Evolutionary conservation across 805 yeast species (phyloP), one percentile per base, ranked within the genome.

Genomic region (Metschnikowia shivogae): DNA sequence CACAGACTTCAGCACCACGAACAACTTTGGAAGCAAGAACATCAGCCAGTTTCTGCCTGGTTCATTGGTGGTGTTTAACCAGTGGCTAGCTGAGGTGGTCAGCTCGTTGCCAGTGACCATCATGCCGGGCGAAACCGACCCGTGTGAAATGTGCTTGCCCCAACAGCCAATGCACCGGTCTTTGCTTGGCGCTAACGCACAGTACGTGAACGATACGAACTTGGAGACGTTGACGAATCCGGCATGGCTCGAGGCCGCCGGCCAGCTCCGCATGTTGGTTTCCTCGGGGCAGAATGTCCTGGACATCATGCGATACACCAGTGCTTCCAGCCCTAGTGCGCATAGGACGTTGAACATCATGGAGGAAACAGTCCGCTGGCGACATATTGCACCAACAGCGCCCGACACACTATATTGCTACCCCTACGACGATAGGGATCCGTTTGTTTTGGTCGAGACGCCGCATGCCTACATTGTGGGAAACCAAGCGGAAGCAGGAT

Each of bases 401-500:
- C 99, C 99, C 0, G 98, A 93, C 58, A 93, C 99, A 0, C 66
- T 93, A 35, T 85, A 90, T 75, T 82, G 95, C 53, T 89, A 88
- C 56, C 97, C 99, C 1, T 90, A 74, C 57, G 75, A 76, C 9
- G 78, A 80, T 22, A 56, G 60, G 1, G 98, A 93, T 62, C 98
- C 98, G 3, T 89, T 92, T 62, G 70, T 82, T 1, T 67, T 93
- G n/a, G 68, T 68, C 8, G 87, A 86, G 56, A 79, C 86, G 13
- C 98, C 98, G 0, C 90, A 89, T 60, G 84, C 90, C 3, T 89
- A 86, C 58, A 80, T 88, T 55, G 88, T 80, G 3, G 98, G 97
- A 0, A 92, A 90, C 59, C 96, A 89, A 62, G 78, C 83, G 0
- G 59, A 62, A 28, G 89, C 73, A 61, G 83, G 74, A 38, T 62